Percentiles rank a stretch among this genome's conserved stretches.
Conservation (phyloP, 148 eudicot genomes). For the Camellia lanceoleosa region DNA sequence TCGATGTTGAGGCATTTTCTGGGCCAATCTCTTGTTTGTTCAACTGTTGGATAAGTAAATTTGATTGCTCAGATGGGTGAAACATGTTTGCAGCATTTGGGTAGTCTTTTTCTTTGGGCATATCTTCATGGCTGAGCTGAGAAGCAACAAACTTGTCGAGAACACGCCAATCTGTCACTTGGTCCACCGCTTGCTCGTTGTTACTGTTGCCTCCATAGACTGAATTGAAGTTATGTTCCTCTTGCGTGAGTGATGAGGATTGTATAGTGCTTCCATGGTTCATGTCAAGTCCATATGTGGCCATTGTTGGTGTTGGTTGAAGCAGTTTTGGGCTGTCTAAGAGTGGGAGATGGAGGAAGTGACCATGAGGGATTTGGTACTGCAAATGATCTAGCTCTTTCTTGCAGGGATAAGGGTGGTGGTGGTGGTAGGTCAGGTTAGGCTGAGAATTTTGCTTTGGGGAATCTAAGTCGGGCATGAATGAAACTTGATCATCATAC, state of each 20-base stretch:
- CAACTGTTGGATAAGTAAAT: background rate
- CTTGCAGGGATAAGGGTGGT: constrained; percentile 34
- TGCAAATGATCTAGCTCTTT: constrained; percentile 41
- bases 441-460: constrained; percentile 39
- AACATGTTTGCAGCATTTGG: constrained; percentile 11
- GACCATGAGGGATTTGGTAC: constrained; percentile 42
- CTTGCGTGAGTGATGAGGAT: constrained; percentile 17
- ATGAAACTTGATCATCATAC: constrained; percentile 68
- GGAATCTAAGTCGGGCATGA: constrained; percentile 63
- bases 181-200: constrained; percentile 37
- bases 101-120: constrained; percentile 27
- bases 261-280: constrained; percentile 29
- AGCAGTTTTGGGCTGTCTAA: constrained; percentile 37
- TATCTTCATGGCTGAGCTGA: constrained; percentile 68
- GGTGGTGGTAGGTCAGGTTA: constrained; percentile 19
- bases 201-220: background rate
- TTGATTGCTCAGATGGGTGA: background rate
- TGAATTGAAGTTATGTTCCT: constrained; percentile 14
- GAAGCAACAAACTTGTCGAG: constrained; percentile 85
- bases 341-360: constrained; percentile 40
- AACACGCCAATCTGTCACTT: constrained; percentile 72
- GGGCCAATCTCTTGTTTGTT: constrained; percentile 29
- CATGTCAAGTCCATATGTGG: constrained; percentile 27
- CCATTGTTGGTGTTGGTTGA: constrained; percentile 19
- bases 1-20: constrained; percentile 36